A percentile compares a stretch with the other conserved stretches of the same genome.
Evolutionary conservation across 306 rosid species (phyloP).

Genomic region (Citrullus mucosospermus): DNA sequence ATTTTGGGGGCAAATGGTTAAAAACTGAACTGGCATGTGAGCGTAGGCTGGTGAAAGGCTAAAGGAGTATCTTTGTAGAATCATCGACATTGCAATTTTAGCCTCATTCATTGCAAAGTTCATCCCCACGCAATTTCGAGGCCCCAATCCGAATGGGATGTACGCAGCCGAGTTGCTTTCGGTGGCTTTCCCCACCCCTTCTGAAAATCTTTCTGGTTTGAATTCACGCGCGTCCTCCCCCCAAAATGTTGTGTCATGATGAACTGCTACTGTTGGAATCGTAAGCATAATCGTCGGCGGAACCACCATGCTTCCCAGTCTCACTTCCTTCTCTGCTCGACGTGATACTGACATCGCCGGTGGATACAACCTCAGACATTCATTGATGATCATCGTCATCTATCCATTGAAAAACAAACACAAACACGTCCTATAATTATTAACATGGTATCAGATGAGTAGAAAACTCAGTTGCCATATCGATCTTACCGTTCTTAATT

Average conservation of each 20-base stretch:
- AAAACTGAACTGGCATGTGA: slow-evolving; percentile 5
- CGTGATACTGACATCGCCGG: not conserved
- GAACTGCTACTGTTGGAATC: slow-evolving; percentile 9
- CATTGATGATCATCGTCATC: slow-evolving; percentile 13
- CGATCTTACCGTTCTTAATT: slow-evolving; percentile 9
- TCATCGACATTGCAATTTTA: slow-evolving; percentile 26
- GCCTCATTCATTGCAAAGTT: slow-evolving; percentile 22
- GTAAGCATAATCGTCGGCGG: not conserved
- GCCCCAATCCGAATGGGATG: slow-evolving; percentile 27
- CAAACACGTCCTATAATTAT: too few relatives aligned
- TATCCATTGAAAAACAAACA: not conserved
- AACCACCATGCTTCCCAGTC: not conserved
- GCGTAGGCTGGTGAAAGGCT: slow-evolving; percentile 25
- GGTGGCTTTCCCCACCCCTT: slow-evolving; percentile 16
- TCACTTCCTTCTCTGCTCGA: not conserved
- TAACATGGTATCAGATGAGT: too few relatives aligned
- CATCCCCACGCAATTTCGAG: slow-evolving; percentile 17
- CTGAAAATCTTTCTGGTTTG: slow-evolving; percentile 30
- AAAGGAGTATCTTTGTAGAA: slow-evolving; percentile 25
- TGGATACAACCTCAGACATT: slow-evolving; percentile 7
- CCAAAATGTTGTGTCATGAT: slow-evolving; percentile 19
- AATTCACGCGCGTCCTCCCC: slow-evolving; percentile 27
- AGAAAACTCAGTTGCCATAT: too few relatives aligned
- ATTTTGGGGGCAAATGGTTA: slow-evolving; percentile 19
- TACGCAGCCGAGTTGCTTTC: not conserved